Evolutionary conservation across 768 basidiomycete species (phyloP), one percentile per base, ranked within the genome.

Genomic region (Boletus coccyginus): DNA sequence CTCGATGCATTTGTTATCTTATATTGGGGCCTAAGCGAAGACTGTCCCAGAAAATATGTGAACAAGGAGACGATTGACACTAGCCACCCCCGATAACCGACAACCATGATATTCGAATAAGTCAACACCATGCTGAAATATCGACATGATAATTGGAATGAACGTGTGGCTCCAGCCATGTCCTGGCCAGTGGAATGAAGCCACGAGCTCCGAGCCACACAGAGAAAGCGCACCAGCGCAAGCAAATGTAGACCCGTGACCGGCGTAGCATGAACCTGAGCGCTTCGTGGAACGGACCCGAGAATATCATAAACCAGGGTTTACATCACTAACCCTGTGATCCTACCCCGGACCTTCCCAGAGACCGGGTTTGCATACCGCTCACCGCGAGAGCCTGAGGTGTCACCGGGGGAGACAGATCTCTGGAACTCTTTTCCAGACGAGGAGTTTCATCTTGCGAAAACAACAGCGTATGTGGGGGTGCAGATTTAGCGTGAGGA

Each of bases 301-400:
- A 39, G 9, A 33, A 16, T 4, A 44, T 33, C 33, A 7, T 2
- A 44, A 24, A 40, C 32, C 7, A 1, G 17, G 39, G 21, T 21
- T 40, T 14, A 39, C 31, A 27, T 32, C 38, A 29, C 39, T 39
- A 46, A 13, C 27, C 27, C 32, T 39, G 58, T 12, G 59, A 46
- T 17, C 52, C 43, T 21, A 8, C 27, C 12, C 62, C 57, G 4
- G 31, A 21, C 52, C 53, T 66, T 17, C 31, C 60, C 48, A 69
- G 48, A 16, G 55, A 57, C 52, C 69, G 62, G 3, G 62, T 59
- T 48, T 71, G 48, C 65, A 66, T 66, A 27, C 71, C 66, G 51
- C 71, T 73, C 50, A 55, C 70, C 17, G 70, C 62, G 19, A 70
- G 59, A 8, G 72, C 70, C 24, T 41, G 59, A 44, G 71, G 66